Percentiles rank a stretch among this genome's conserved stretches.
Conservation (phyloP, 176 grass and related monocot genomes). For the Chrysopogon serrulatus region DNA sequence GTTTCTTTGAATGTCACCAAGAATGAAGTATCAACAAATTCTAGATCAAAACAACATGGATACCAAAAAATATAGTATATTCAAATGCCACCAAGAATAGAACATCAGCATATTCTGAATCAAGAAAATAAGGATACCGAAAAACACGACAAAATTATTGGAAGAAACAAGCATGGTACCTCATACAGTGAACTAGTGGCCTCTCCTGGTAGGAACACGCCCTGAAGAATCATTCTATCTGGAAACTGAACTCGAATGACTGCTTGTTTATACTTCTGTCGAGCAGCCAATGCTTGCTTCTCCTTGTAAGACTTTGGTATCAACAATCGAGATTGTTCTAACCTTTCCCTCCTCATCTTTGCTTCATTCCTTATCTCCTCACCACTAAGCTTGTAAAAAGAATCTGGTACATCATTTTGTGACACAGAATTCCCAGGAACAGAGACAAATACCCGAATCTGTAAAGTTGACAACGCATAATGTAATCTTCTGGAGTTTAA, state of each 20-base stretch:
- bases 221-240: conserved; percentile 86
- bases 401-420: conserved; percentile 72
- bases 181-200: conserved; percentile 66
- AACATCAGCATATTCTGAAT: background rate
- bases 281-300: conserved; percentile 72
- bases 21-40: background rate
- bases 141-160: background rate
- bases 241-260: conserved; percentile 89
- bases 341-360: conserved; percentile 70
- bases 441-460: conserved; percentile 77
- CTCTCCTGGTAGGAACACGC: conserved; percentile 75
- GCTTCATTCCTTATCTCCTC: conserved; percentile 76
- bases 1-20: background rate
- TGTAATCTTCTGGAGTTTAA: background rate
- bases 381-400: conserved; percentile 64
- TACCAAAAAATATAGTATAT: background rate
- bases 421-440: conserved; percentile 52
- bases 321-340: conserved; percentile 72
- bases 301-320: conserved; percentile 92
- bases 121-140: background rate
- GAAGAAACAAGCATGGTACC: conserved; percentile 38
- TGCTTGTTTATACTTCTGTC: conserved; percentile 63
- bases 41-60: background rate
- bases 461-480: conserved; percentile 18
- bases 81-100: background rate